Evolutionary conservation across 306 rosid genomes (phyloP), one percentile per base, ranked within the genome.

Genomic region (Cucumis hystrix): DNA sequence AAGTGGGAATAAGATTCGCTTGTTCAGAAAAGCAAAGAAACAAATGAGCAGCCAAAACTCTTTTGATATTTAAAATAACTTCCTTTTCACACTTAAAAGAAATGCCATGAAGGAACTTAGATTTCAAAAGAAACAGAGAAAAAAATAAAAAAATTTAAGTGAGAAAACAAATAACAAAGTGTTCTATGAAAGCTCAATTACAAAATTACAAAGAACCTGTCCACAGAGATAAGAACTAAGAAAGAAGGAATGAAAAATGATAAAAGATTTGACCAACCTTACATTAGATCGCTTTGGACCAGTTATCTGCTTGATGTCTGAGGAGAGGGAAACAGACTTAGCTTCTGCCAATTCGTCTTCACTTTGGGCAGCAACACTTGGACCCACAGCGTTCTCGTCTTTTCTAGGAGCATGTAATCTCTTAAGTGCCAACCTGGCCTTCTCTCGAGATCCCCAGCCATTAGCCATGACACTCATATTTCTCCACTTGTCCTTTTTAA

Each of bases 391-490:
- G 78, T 74, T 89, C 58, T 90, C 99, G 20, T 95, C 99, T 14
- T 87, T 91, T 83, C 76, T 92, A 69, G 87, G 78, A 80, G 83
- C 69, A 30, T 86, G 93, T 67, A 76, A 81, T 84, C 93, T 92
- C 84, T 79, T 89, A 74, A 81, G 69, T 33, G 96, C 87, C 58
- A 89, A 82, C 80, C 86, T 87, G 67, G 96, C 87, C 85, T 88
- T 90, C 39, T 92, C 99, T 79, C 99, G 82, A 45, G 96, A 95
- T 41, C 89, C 92, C 97, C 97, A 95, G 83, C 98, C 97, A 83
- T 91, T 88, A 77, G 93, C 89, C 96, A 95, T 92, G 77, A 95
- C 98, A 68, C 96, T 89, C 87, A 92, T 87, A 85, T 92, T 95
- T 86, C 98, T 87, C 99, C 99, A 95, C 85, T 95, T 95, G 85